Evolutionary conservation across 768 basidiomycete genomes (phyloP).

Genomic region (Trametes cinnabarina): DNA sequence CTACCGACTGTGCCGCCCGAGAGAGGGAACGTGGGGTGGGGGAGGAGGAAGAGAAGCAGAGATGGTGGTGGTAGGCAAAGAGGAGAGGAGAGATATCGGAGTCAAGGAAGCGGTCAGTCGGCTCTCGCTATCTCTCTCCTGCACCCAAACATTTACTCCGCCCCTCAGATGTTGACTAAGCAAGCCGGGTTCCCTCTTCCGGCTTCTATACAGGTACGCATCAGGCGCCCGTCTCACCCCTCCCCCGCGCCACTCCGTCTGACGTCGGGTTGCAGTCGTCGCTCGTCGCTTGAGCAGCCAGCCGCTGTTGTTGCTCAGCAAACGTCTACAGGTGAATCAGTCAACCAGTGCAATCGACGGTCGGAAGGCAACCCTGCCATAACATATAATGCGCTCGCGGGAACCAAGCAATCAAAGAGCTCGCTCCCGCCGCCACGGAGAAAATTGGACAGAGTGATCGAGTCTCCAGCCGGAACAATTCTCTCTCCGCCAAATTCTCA

Average conservation of each 20-base stretch:
- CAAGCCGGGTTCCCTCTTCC: conserved; percentile 9
- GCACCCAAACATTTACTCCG: conserved; percentile 14
- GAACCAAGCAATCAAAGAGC: no score
- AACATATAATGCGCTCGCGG: no score
- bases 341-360: no score
- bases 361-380: no score
- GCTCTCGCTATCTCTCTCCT: no score
- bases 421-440: neutral
- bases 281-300: neutral
- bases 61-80: conserved; percentile 15
- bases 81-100: conserved; percentile 4
- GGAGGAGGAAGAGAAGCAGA: neutral
- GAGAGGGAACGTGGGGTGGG: neutral
- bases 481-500: neutral
- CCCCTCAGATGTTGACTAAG: conserved; percentile 3
- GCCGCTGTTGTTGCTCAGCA: no score
- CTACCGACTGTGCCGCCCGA: conserved; percentile 11
- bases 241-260: neutral
- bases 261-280: neutral
- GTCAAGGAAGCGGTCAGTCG: no score
- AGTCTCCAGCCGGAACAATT: conserved; percentile 4
- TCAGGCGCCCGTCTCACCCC: neutral
- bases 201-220: neutral
- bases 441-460: neutral
- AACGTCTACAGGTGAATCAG: no score